phyloP scores from a whole-genome alignment of 768 basidiomycete species.

The Naganishia randhawae region DNA sequence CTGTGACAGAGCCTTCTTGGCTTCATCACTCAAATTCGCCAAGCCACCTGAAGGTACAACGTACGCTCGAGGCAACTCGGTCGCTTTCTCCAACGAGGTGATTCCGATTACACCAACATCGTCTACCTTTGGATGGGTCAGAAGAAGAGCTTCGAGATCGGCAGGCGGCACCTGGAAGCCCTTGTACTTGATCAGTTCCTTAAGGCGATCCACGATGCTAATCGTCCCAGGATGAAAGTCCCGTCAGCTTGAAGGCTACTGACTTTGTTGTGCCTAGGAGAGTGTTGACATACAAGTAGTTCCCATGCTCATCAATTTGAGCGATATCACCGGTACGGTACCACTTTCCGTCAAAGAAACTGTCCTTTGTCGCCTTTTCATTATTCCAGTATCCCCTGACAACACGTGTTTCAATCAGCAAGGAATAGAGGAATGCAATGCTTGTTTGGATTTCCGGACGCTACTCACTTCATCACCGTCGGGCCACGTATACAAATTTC shows the following conservation, averaged over 20 bases:
- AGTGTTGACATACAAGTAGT: constrained; percentile 66
- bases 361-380: constrained; percentile 62
- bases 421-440: background rate
- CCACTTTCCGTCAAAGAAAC: constrained; percentile 73
- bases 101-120: constrained; percentile 81
- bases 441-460: background rate
- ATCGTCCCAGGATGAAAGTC: background rate
- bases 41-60: constrained; percentile 48
- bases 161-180: constrained; percentile 86
- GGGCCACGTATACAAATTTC: constrained; percentile 81
- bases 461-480: constrained; percentile 67
- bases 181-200: constrained; percentile 57
- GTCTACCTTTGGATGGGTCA: constrained; percentile 69
- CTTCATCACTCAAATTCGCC: constrained; percentile 30
- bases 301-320: constrained; percentile 64
- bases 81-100: constrained; percentile 63
- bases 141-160: constrained; percentile 71
- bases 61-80: constrained; percentile 67
- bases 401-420: background rate
- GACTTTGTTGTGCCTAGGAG: background rate
- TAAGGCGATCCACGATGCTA: constrained; percentile 50
- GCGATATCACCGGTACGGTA: constrained; percentile 86
- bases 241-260: constrained; percentile 37
- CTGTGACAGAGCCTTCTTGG: constrained; percentile 53
- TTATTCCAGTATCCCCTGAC: constrained; percentile 70